These are phyloP conservation scores for Colletotrichum shisoi DNA, from an alignment of 2,329 filamentous ascomycete genomes.

Conservation along the genomic window DNA sequence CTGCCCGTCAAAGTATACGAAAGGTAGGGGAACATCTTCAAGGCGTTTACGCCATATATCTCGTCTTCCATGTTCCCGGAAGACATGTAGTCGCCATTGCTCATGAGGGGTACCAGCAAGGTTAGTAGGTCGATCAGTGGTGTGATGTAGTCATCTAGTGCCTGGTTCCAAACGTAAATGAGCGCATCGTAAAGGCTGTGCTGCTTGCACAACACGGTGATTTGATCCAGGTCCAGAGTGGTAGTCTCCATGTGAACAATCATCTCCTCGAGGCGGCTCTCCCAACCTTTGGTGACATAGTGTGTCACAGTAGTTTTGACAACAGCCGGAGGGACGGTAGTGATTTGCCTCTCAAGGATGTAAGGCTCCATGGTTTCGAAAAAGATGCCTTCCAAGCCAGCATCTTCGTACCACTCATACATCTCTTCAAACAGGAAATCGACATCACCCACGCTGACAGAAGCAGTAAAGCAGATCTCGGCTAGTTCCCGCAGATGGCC, in stretches of 20 bases:
- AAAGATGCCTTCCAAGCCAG: constrained; percentile 76
- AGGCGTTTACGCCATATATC: constrained; percentile 72
- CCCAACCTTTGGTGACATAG: constrained; percentile 78
- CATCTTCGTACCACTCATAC: constrained; percentile 88
- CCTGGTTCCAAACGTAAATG: constrained; percentile 96
- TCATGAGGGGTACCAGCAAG: constrained; percentile 69
- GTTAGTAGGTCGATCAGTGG: constrained; percentile 83
- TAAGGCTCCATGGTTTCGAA: constrained; percentile 88
- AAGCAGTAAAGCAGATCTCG: constrained; percentile 83
- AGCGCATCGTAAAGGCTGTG: constrained; percentile 93
- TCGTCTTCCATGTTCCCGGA: constrained; percentile 67
- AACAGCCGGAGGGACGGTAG: constrained; percentile 78
- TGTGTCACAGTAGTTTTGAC: constrained; percentile 86
- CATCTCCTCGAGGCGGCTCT: constrained; percentile 86
- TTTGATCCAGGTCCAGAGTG: constrained; percentile 92
- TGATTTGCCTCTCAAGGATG: constrained; percentile 80
- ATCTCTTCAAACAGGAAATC: constrained; percentile 92
- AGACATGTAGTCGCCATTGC: constrained; percentile 60
- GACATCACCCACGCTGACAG: constrained; percentile 76
- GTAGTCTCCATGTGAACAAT: constrained; percentile 90
- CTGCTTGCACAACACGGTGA: constrained; percentile 88
- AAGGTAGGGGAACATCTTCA: constrained; percentile 94
- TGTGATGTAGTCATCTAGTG: constrained; percentile 86
- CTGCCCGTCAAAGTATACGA: constrained; percentile 90
- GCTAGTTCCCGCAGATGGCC: constrained; percentile 78